Evolutionary conservation across 1,139 yeast genomes (phyloP).

Genomic region (Saccharomyces hybrid): DNA sequence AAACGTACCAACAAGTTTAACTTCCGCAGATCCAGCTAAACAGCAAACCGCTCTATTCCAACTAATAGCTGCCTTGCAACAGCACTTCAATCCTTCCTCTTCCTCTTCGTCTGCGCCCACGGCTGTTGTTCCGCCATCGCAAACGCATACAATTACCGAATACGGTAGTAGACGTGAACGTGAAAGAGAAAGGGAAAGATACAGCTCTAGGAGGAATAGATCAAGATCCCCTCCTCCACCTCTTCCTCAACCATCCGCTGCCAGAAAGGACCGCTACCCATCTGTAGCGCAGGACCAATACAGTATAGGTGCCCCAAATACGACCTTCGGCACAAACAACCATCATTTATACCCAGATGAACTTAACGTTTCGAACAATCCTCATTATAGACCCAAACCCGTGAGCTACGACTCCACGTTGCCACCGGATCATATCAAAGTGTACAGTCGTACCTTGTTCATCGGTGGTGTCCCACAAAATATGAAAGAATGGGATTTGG

Average conservation of each 20-base stretch:
- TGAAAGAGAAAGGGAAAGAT: conserved; percentile 24
- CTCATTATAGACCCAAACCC: conserved; percentile 65
- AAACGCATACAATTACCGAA: conserved; percentile 19
- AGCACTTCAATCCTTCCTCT: conserved; percentile 13
- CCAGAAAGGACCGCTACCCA: conserved; percentile 8
- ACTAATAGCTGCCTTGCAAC: conserved; percentile 36
- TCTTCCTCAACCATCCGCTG: conserved; percentile 8
- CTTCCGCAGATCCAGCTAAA: conserved; percentile 28
- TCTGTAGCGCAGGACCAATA: conserved; percentile 6
- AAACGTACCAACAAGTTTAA: conserved; percentile 18
- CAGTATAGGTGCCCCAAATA: conserved; percentile 15
- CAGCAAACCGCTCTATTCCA: conserved; percentile 42
- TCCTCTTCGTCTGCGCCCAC: conserved; percentile 1
- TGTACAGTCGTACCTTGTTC: conserved; percentile 80
- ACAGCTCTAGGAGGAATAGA: conserved; percentile 27
- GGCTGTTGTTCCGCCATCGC: conserved; percentile 4
- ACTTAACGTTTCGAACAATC: conserved; percentile 57
- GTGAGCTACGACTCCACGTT: conserved; percentile 61
- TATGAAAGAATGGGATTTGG: conserved; percentile 70
- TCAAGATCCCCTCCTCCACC: conserved; percentile 30
- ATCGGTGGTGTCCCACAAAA: conserved; percentile 86
- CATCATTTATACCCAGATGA: conserved; percentile 42
- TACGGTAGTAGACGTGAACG: conserved; percentile 31
- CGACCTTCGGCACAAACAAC: conserved; percentile 24
- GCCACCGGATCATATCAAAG: conserved; percentile 77